A percentile compares a stretch with the other conserved stretches of the same genome.
Conservation (phyloP, 768 basidiomycete species). For the Boletus reticuloceps region DNA sequence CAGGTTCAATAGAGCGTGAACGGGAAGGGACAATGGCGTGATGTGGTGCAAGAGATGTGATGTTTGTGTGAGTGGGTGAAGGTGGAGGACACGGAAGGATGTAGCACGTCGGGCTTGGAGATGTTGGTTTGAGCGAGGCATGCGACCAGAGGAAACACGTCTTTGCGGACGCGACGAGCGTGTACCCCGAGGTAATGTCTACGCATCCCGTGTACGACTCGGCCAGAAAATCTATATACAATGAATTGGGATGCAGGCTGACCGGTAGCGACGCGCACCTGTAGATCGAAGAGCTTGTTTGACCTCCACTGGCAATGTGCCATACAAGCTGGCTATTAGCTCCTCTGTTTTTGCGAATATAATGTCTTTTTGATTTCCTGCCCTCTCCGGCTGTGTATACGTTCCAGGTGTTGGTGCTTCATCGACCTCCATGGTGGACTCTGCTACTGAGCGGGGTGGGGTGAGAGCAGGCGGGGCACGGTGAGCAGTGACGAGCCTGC, state of each 20-base stretch:
- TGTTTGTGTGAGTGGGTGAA: slow-evolving; percentile 38
- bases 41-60: slow-evolving; percentile 50
- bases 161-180: slow-evolving; percentile 65
- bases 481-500: slow-evolving; percentile 24
- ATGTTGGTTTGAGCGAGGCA: slow-evolving; percentile 63
- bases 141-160: slow-evolving; percentile 87
- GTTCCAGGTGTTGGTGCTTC: slow-evolving; percentile 42
- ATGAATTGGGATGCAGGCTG: not conserved
- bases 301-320: slow-evolving; percentile 69
- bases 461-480: slow-evolving; percentile 19
- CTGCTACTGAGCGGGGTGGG: slow-evolving; percentile 35
- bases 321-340: slow-evolving; percentile 63
- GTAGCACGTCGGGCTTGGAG: slow-evolving; percentile 65
- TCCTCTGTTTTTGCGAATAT: slow-evolving; percentile 75
- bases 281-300: slow-evolving; percentile 68
- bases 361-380: slow-evolving; percentile 29
- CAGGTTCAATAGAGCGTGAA: slow-evolving; percentile 59
- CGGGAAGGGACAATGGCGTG: slow-evolving; percentile 65
- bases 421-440: slow-evolving; percentile 68
- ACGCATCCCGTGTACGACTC: slow-evolving; percentile 70
- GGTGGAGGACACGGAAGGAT: slow-evolving; percentile 72
- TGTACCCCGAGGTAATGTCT: slow-evolving; percentile 70
- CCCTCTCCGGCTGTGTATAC: slow-evolving; percentile 39
- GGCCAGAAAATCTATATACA: slow-evolving; percentile 59
- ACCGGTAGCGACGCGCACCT: slow-evolving; percentile 37